Evolutionary conservation across 2,329 filamentous ascomycete species (phyloP), one percentile per base, ranked within the genome.

Genomic region (Phaeoacremonium minimum): DNA sequence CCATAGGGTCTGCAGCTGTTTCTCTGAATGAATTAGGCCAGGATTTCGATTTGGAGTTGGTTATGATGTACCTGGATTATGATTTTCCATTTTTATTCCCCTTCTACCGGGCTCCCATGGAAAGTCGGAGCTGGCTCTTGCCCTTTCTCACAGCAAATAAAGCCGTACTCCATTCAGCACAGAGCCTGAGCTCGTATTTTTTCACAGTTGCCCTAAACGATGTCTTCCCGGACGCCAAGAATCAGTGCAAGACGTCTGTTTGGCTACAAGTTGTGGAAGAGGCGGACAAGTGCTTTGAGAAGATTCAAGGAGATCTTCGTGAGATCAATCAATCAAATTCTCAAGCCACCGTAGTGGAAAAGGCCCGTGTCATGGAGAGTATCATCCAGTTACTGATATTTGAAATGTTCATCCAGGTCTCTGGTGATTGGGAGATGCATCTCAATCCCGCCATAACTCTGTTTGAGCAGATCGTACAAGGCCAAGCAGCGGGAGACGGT

Each of bases 71-170:
- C 48, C 60, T 78, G 28, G 75, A 80, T 48, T 66, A 74, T 41
- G 60, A 77, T 15, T 66, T 79, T 43, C 75, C 76, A 3, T 71
- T 75, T 45, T 57, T 78, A 1, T 80, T 75, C 49, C 76, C 76
- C 4, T 72, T 77, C 51, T 80, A 79, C 51, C 64, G 64, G 6
- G 75, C 75, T 3, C 60, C 63, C 6, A 48, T 74, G 7, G 58
- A 73, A 6, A 74, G 74, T 13, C 64, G 69, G 34, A 65, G 67
- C 19, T 80, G 75, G 75, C 57, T 80, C 15, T 55, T 80, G 28
- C 66, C 71, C 30, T 56, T 74, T 22, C 57, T 78, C 11, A 62
- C 73, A 38, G 64, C 63, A 40, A 75, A 72, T 49, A 69, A 66
- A 37, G 60, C 69, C 1, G 58, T 77, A 17, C 74, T 69, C 52